These are phyloP conservation scores for Mortierella alpina DNA, from an alignment of 192 early-diverging fungal genomes.

Conservation along the genomic window DNA sequence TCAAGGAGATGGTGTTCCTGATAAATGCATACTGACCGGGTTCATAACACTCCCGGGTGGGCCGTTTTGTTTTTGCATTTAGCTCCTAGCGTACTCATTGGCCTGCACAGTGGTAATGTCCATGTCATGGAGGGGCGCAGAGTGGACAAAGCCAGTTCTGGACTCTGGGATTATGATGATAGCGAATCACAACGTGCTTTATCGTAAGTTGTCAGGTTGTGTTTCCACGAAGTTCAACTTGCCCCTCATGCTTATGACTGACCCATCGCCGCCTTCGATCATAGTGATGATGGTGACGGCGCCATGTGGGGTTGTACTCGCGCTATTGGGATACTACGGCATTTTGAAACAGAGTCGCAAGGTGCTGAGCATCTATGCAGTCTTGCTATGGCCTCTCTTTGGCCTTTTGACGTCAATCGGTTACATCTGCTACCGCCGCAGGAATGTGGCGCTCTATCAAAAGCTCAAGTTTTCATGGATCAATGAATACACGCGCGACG, in stretches of 20 bases:
- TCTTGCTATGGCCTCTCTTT: constrained; percentile 62
- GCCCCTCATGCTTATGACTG: not conserved
- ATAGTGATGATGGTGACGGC: constrained; percentile 48
- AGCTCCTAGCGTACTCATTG: constrained; percentile 50
- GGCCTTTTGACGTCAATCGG: constrained; percentile 60
- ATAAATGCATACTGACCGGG: not conserved
- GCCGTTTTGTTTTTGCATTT: constrained; percentile 1
- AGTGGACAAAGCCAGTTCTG: constrained; percentile 32
- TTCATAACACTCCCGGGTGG: not conserved
- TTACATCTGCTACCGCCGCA: constrained; percentile 54
- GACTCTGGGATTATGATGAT: constrained; percentile 50
- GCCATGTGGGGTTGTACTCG: constrained; percentile 48
- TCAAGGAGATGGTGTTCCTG: not conserved
- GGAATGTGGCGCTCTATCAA: constrained; percentile 21
- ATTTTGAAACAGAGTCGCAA: constrained; percentile 62
- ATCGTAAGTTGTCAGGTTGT: constrained; percentile 10
- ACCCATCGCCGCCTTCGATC: not conserved
- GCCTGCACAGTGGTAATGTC: constrained; percentile 35
- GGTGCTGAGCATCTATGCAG: constrained; percentile 53
- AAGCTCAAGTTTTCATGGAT: constrained; percentile 50
- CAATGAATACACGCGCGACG: constrained; percentile 40
- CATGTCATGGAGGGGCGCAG: constrained; percentile 38
- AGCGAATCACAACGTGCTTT: constrained; percentile 19
- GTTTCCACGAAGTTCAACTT: not conserved
- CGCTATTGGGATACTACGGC: constrained; percentile 57